Percentiles rank a stretch among this genome's conserved stretches.
Evolutionary conservation across 2,329 filamentous ascomycete species (phyloP).

Genomic region (Leptodontidium sp.): DNA sequence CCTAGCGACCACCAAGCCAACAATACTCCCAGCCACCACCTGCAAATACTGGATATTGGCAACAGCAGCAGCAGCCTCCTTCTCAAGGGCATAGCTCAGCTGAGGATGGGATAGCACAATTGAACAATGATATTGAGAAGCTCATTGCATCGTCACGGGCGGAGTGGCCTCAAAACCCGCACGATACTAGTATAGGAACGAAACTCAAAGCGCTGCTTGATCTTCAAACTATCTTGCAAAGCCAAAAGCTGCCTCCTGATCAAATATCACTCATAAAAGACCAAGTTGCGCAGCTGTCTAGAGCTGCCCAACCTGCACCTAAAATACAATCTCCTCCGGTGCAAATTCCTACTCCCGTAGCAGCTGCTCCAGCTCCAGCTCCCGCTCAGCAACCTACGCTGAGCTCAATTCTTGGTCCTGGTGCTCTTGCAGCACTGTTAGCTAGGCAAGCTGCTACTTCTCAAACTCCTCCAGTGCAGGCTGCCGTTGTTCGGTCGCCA

Average conservation of each 20-base stretch:
- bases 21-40: slow-evolving; percentile 48
- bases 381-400: slow-evolving; percentile 52
- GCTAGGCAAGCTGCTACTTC: slow-evolving; percentile 60
- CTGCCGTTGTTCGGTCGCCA: slow-evolving; percentile 58
- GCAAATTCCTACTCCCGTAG: slow-evolving; percentile 42
- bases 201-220: slow-evolving; percentile 86
- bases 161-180: slow-evolving; percentile 78
- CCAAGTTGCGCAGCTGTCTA: slow-evolving; percentile 77
- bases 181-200: slow-evolving; percentile 78
- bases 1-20: slow-evolving; percentile 37
- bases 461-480: slow-evolving; percentile 54
- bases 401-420: slow-evolving; percentile 60
- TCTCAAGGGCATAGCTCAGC: slow-evolving; percentile 43
- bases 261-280: slow-evolving; percentile 86
- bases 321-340: slow-evolving; percentile 48
- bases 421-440: slow-evolving; percentile 62
- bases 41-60: slow-evolving; percentile 48
- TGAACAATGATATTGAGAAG: slow-evolving; percentile 84
- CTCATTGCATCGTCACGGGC: slow-evolving; percentile 77
- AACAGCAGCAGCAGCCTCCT: slow-evolving; percentile 44
- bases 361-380: slow-evolving; percentile 36
- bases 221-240: slow-evolving; percentile 81
- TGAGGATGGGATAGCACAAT: slow-evolving; percentile 71
- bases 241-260: slow-evolving; percentile 78
- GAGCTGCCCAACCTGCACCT: slow-evolving; percentile 46